These are phyloP conservation scores for Clonostachys chloroleuca DNA, from an alignment of 2,329 filamentous ascomycete species.

Conservation along the genomic window DNA sequence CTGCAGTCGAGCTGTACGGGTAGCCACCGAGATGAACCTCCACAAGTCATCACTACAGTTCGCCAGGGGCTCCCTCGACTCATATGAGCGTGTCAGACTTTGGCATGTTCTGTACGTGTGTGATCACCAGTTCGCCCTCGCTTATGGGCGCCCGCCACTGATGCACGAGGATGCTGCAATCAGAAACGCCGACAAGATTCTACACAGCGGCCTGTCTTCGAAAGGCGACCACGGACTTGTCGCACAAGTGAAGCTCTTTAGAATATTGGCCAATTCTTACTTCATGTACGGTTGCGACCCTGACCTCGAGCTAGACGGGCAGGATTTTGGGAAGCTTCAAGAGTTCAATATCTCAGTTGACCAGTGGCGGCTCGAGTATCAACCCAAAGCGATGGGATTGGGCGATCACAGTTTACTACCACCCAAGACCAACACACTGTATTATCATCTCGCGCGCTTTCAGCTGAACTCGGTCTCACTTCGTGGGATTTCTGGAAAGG, in stretches of 20 bases:
- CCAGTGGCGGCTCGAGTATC: slow-evolving; percentile 6
- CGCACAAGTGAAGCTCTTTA: slow-evolving; percentile 7
- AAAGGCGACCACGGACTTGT: slow-evolving; percentile 4
- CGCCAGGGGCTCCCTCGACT: slow-evolving; percentile 21
- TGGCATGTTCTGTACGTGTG: slow-evolving; percentile 29
- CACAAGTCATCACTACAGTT: slow-evolving; percentile 27
- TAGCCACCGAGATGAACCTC: slow-evolving; percentile 30
- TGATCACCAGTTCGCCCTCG: slow-evolving; percentile 31
- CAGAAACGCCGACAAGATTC: slow-evolving; percentile 20
- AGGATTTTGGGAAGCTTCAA: slow-evolving; percentile 5
- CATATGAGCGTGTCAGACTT: slow-evolving; percentile 24
- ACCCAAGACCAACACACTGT: slow-evolving; percentile 3
- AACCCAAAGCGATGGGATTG: neutral
- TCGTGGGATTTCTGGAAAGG: slow-evolving; percentile 5
- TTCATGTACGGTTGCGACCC: slow-evolving; percentile 10
- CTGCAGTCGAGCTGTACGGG: slow-evolving; percentile 27
- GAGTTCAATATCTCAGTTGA: slow-evolving; percentile 6
- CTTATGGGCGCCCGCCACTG: slow-evolving; percentile 27
- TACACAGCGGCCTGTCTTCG: slow-evolving; percentile 4
- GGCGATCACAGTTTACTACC: slow-evolving; percentile 1
- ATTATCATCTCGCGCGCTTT: slow-evolving; percentile 8
- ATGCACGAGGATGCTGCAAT: slow-evolving; percentile 28
- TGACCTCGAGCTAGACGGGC: slow-evolving; percentile 4
- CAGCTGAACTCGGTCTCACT: slow-evolving; percentile 7
- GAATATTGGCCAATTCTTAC: slow-evolving; percentile 5